These are phyloP conservation scores for Lentinula guzmanii DNA, from an alignment of 768 basidiomycete species.

Conservation along the genomic window DNA sequence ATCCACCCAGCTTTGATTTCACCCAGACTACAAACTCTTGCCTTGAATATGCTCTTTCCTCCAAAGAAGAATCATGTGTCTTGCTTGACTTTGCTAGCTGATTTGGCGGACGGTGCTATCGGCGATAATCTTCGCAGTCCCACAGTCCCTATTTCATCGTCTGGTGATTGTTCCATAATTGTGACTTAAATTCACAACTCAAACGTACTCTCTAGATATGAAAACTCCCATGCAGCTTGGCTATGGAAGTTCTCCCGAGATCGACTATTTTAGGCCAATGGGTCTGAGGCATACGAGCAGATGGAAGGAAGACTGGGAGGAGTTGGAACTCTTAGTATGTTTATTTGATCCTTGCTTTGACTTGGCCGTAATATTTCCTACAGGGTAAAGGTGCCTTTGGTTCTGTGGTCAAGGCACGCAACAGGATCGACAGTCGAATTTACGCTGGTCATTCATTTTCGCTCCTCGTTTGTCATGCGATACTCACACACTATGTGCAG, in stretches of 20 bases:
- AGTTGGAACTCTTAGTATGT: constrained; percentile 74
- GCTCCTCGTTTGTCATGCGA: not conserved
- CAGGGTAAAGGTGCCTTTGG: constrained; percentile 90
- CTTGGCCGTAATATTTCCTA: not conserved
- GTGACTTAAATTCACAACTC: not conserved
- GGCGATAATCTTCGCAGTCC: not conserved
- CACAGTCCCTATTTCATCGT: not conserved
- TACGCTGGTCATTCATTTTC: constrained; percentile 53
- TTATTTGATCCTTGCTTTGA: not conserved
- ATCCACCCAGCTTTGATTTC: constrained; percentile 44
- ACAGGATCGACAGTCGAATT: constrained; percentile 79
- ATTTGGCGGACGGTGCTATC: not conserved
- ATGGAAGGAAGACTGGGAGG: constrained; percentile 94
- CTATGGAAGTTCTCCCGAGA: constrained; percentile 50
- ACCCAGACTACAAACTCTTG: constrained; percentile 42
- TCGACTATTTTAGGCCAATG: constrained; percentile 51
- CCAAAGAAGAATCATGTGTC: constrained; percentile 52
- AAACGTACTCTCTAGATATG: constrained; percentile 22
- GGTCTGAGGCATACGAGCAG: constrained; percentile 46
- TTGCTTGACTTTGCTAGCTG: not conserved
- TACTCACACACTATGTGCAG: constrained; percentile 26
- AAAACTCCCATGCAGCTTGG: constrained; percentile 40
- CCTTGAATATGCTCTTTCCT: constrained; percentile 54
- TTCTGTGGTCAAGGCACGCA: constrained; percentile 91
- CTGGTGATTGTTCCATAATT: not conserved